These are phyloP conservation scores for Cladorrhinum samala DNA, from an alignment of 495 filamentous ascomycete genomes.

Conservation along the genomic window DNA sequence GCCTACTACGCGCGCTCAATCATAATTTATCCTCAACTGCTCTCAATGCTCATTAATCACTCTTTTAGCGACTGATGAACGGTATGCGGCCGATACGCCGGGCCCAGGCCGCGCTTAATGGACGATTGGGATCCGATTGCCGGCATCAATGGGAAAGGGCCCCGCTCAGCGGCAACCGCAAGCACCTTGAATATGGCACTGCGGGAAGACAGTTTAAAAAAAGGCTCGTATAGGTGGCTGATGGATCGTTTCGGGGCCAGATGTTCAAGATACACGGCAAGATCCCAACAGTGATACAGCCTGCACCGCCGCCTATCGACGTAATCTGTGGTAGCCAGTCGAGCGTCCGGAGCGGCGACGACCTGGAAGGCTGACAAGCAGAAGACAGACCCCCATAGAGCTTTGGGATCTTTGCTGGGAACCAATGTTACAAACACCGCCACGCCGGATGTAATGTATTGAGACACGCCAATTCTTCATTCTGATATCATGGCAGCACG, in stretches of 20 bases:
- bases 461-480: too few species aligned
- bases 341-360: too few species aligned
- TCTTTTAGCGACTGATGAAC: neutral
- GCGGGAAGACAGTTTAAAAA: neutral
- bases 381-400: too few species aligned
- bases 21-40: neutral
- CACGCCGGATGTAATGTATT: too few species aligned
- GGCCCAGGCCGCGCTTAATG: slow-evolving; percentile 10
- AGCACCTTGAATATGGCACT: slow-evolving; percentile 3
- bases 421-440: too few species aligned
- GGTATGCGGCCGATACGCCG: slow-evolving; percentile 8
- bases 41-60: too few species aligned
- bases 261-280: neutral
- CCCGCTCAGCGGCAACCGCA: slow-evolving; percentile 5
- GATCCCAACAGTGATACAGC: too few species aligned
- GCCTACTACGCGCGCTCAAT: neutral
- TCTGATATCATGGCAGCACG: too few species aligned
- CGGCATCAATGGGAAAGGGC: slow-evolving; percentile 5
- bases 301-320: too few species aligned
- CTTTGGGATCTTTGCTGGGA: too few species aligned
- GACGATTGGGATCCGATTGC: neutral
- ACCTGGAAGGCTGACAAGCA: too few species aligned
- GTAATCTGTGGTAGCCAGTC: too few species aligned
- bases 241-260: neutral
- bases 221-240: neutral